These are phyloP conservation scores for Aspergillus floridensis DNA, from an alignment of 2,329 filamentous ascomycete genomes.

Conservation along the genomic window DNA sequence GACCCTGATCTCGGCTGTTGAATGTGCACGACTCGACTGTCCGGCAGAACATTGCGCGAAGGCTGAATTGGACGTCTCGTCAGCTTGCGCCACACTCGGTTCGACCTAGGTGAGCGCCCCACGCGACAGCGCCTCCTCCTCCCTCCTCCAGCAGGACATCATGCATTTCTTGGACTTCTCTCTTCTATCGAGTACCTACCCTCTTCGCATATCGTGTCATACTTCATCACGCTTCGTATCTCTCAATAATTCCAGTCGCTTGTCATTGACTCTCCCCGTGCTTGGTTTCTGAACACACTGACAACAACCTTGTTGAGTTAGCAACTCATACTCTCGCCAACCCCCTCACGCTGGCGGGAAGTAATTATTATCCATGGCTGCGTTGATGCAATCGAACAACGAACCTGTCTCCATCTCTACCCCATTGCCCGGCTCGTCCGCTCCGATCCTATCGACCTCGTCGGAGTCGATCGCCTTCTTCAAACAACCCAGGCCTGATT, in stretches of 20 bases:
- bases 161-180: background rate
- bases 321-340: constrained; percentile 32
- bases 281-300: constrained; percentile 21
- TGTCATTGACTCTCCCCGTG: background rate
- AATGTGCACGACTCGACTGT: constrained; percentile 6
- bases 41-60: constrained; percentile 25
- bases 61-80: constrained; percentile 42
- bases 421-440: constrained; percentile 30
- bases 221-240: background rate
- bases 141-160: constrained; percentile 1
- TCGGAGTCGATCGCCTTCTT: constrained; percentile 34
- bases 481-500: constrained; percentile 38
- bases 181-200: background rate
- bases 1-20: no score
- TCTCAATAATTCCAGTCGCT: background rate
- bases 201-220: background rate
- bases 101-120: constrained; percentile 36
- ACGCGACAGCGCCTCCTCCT: constrained; percentile 28
- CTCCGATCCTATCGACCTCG: constrained; percentile 29
- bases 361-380: constrained; percentile 41
- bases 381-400: constrained; percentile 43
- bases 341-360: constrained; percentile 31
- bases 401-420: constrained; percentile 41
- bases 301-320: constrained; percentile 37
- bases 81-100: constrained; percentile 48